These are phyloP conservation scores for Pseudopyricularia javanii DNA, from an alignment of 2,329 filamentous ascomycete species.

Conservation along the genomic window DNA sequence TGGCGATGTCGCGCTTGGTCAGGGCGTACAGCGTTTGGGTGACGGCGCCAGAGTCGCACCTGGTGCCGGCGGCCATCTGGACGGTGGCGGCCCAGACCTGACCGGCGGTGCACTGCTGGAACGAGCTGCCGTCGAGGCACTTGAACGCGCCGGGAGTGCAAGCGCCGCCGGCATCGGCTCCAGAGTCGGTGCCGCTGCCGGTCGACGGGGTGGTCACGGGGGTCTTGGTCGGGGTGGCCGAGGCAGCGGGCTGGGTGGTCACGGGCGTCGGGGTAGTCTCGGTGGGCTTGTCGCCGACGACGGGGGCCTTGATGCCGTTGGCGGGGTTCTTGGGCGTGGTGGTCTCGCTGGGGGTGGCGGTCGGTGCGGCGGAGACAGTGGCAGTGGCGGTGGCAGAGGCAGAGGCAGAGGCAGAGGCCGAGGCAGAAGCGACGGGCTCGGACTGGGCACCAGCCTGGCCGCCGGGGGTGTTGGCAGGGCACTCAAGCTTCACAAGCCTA, in stretches of 20 bases:
- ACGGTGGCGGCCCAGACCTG: slow-evolving; percentile 26
- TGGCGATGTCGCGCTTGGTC: neutral
- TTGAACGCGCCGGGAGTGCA: slow-evolving; percentile 35
- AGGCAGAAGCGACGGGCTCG: neutral
- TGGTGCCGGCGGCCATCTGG: slow-evolving; percentile 30
- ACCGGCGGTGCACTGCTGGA: slow-evolving; percentile 39
- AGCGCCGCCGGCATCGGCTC: slow-evolving; percentile 21
- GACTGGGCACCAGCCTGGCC: neutral
- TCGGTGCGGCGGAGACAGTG: no score
- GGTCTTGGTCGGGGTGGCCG: slow-evolving; percentile 10
- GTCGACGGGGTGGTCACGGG: slow-evolving; percentile 5
- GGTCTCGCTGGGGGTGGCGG: no score
- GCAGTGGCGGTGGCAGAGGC: neutral
- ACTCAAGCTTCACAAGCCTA: neutral
- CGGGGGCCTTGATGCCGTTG: neutral
- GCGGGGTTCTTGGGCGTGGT: neutral
- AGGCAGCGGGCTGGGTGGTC: slow-evolving; percentile 18
- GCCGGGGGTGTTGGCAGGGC: slow-evolving; percentile 1
- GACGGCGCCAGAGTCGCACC: slow-evolving; percentile 24
- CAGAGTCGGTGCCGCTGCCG: slow-evolving; percentile 15
- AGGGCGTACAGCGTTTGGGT: neutral
- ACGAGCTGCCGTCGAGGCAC: slow-evolving; percentile 30
- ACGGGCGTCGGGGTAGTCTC: neutral
- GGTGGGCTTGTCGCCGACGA: neutral
- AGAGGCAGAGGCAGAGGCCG: no score